Percentiles rank a stretch among this genome's conserved stretches.
These are phyloP conservation scores for Dendryphion nanum DNA, from an alignment of 2,329 filamentous ascomycete species.

Conservation along the genomic window DNA sequence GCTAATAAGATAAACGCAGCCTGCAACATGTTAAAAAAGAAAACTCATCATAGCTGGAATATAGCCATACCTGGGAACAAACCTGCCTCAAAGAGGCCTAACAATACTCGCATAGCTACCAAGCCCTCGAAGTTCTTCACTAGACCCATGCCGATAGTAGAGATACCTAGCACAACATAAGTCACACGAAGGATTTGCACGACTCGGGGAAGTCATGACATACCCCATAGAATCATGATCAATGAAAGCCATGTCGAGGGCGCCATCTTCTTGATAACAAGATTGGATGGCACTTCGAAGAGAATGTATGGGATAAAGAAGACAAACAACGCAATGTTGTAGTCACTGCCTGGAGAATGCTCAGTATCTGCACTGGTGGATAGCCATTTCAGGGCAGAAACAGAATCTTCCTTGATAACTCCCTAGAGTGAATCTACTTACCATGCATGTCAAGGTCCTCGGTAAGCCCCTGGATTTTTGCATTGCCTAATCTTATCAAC, in stretches of 20 bases:
- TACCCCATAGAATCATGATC: conserved; percentile 41
- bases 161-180: conserved; percentile 21
- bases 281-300: conserved; percentile 37
- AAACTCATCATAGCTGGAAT: background rate
- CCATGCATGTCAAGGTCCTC: conserved; percentile 39
- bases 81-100: conserved; percentile 41
- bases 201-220: conserved; percentile 1
- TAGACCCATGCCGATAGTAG: conserved; percentile 46
- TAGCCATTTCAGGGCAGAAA: too few species aligned
- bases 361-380: too few species aligned
- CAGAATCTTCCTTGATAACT: too few species aligned
- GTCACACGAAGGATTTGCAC: background rate
- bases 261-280: conserved; percentile 40
- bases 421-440: too few species aligned
- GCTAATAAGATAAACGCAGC: conserved; percentile 30
- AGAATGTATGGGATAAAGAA: conserved; percentile 41
- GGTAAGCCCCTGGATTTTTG: conserved; percentile 40
- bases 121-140: conserved; percentile 48
- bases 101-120: conserved; percentile 45
- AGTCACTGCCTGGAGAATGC: too few species aligned
- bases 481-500: conserved; percentile 33
- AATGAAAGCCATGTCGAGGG: conserved; percentile 40
- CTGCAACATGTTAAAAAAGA: conserved; percentile 7
- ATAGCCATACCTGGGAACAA: conserved; percentile 20
- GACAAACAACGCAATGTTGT: conserved; percentile 39